Conservation (phyloP, 2,329 filamentous ascomycete species). For the Neoarthrinium moseri region DNA sequence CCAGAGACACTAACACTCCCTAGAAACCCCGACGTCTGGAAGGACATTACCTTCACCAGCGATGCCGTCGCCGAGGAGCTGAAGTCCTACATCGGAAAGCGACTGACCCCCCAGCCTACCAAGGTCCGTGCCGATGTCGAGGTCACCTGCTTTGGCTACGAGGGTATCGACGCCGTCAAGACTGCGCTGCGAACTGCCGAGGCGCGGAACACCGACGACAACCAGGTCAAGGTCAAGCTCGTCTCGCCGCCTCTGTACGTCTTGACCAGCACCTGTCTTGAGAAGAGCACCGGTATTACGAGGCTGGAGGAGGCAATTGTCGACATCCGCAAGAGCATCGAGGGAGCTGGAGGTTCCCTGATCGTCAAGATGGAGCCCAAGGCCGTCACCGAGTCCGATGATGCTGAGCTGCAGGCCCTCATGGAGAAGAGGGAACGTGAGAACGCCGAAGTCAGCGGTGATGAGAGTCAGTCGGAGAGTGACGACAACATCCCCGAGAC, state of each 20-base stretch:
- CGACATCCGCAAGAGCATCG: constrained; percentile 81
- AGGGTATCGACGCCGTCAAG: constrained; percentile 98
- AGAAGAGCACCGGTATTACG: constrained; percentile 84
- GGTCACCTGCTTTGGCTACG: constrained; percentile 92
- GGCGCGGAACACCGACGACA: constrained; percentile 86
- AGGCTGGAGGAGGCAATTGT: constrained; percentile 86
- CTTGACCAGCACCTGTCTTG: constrained; percentile 89
- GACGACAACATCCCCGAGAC: constrained; percentile 76
- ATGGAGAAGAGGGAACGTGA: constrained; percentile 99
- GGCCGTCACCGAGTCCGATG: constrained; percentile 97
- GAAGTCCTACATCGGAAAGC: constrained; percentile 93
- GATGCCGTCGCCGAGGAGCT: constrained; percentile 85
- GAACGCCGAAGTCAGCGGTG: constrained; percentile 96
- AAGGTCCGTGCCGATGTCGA: constrained; percentile 98
- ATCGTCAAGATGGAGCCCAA: constrained; percentile 98
- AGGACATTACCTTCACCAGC: constrained; percentile 85
- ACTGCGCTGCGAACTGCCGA: constrained; percentile 86
- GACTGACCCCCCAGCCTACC: constrained; percentile 95
- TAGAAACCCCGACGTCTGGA: constrained; percentile 94
- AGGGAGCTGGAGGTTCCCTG: constrained; percentile 73
- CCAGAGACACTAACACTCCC: constrained; percentile 14
- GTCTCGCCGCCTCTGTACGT: constrained; percentile 98
- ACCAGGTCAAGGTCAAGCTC: constrained; percentile 95
- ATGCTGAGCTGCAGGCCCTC: constrained; percentile 91
- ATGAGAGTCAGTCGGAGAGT: constrained; percentile 93